Percentiles rank a stretch among this genome's conserved stretches.
Conservation (phyloP, 345 rosid species). For the Ceriops zippeliana region DNA sequence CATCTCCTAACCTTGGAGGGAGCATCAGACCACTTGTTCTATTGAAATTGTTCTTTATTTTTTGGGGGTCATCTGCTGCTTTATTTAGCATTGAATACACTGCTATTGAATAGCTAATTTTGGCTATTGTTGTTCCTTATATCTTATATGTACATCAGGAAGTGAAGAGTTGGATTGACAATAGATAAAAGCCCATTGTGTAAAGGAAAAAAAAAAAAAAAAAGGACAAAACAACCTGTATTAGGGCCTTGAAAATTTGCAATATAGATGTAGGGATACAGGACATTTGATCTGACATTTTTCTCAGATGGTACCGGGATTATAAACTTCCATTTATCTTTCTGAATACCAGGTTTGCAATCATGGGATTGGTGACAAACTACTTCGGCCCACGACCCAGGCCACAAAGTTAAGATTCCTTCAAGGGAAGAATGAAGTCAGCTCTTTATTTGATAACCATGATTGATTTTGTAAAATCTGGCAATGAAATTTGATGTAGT, state of each 20-base stretch:
- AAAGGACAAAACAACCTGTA: too few relatives aligned
- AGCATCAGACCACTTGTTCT: too few relatives aligned
- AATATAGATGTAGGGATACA: neutral
- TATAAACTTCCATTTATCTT: neutral
- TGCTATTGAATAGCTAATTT: too few relatives aligned
- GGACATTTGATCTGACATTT: neutral
- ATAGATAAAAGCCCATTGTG: too few relatives aligned
- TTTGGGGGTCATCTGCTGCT: too few relatives aligned
- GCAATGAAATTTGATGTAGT: neutral
- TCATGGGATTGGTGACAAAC: slow-evolving; percentile 95
- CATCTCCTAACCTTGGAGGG: too few relatives aligned
- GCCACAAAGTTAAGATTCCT: slow-evolving; percentile 31
- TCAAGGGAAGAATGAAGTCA: neutral
- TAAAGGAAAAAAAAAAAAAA: too few relatives aligned
- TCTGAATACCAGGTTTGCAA: slow-evolving; percentile 67
- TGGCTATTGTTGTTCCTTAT: too few relatives aligned
- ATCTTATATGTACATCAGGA: too few relatives aligned
- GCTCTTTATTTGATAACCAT: neutral
- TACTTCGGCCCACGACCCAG: slow-evolving; percentile 82
- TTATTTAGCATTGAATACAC: too few relatives aligned
- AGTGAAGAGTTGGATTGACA: too few relatives aligned
- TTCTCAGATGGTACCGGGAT: neutral
- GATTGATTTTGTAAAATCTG: neutral
- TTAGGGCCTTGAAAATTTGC: neutral
- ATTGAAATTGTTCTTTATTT: too few relatives aligned